Percentiles rank a stretch among this genome's conserved stretches.
These are phyloP conservation scores for Saccharum hybrid DNA, from an alignment of 202 grass and related monocot species.

Conservation along the genomic window DNA sequence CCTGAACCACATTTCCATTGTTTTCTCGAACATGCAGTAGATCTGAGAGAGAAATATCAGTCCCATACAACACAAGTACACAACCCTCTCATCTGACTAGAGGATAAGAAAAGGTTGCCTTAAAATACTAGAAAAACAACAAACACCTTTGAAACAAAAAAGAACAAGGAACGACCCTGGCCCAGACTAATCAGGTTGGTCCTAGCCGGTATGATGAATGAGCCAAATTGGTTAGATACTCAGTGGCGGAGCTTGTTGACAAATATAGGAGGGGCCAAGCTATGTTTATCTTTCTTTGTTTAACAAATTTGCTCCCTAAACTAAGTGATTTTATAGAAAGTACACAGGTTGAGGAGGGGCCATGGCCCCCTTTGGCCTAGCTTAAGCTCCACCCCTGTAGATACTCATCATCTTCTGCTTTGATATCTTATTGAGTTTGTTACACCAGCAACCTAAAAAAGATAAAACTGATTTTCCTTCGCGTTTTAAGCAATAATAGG, in stretches of 20 bases:
- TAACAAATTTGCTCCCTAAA: no score
- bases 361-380: no score
- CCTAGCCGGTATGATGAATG: neutral
- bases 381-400: no score
- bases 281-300: no score
- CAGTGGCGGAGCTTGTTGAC: no score
- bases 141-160: neutral
- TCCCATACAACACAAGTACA: neutral
- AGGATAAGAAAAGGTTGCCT: neutral
- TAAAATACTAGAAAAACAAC: neutral
- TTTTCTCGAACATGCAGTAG: neutral
- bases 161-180: neutral
- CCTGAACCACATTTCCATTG: neutral
- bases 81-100: neutral
- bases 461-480: neutral
- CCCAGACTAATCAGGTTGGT: neutral
- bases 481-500: neutral
- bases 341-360: no score
- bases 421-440: conserved; percentile 28
- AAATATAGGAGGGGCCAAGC: no score
- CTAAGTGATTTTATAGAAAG: no score
- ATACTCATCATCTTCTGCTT: neutral
- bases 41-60: neutral
- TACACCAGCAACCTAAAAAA: neutral
- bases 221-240: neutral